These are phyloP conservation scores for Turritis glabra DNA, from an alignment of 345 rosid genomes.

Conservation along the genomic window DNA sequence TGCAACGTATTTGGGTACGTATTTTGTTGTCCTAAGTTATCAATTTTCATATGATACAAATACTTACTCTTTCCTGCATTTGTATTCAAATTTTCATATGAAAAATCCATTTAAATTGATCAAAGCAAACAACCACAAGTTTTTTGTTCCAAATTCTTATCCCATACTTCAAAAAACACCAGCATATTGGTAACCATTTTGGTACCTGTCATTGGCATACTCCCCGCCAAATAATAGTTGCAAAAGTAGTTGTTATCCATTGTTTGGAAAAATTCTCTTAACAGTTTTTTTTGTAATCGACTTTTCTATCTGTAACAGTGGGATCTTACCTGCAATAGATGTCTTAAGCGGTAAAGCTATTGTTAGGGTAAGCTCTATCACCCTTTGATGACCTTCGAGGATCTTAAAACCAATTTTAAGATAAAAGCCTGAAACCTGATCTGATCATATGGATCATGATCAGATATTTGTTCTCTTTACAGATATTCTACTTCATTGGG, in stretches of 20 bases:
- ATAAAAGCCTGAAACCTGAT: not conserved
- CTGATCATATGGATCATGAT: not conserved
- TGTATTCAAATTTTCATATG: not conserved
- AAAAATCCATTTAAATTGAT: not conserved
- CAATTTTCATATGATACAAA: not conserved
- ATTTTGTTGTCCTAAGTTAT: not conserved
- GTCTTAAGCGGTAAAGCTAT: slow-evolving; percentile 44
- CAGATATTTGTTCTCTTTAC: slow-evolving; percentile 13
- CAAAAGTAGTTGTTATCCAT: not conserved
- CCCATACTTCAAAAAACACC: no score
- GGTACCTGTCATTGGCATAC: not conserved
- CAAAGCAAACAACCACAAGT: not conserved
- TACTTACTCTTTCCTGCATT: slow-evolving; percentile 12
- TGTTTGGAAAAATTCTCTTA: slow-evolving; percentile 5
- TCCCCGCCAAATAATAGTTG: not conserved
- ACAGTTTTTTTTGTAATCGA: not conserved
- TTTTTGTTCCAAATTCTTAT: not conserved
- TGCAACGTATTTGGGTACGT: slow-evolving; percentile 67
- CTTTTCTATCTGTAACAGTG: slow-evolving; percentile 50
- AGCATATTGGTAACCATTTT: not conserved
- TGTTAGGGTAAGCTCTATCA: slow-evolving; percentile 64
- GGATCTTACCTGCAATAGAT: slow-evolving; percentile 85
- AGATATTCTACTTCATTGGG: slow-evolving; percentile 93
- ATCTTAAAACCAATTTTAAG: not conserved
- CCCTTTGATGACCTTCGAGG: not conserved